Evolutionary conservation across 2,329 filamentous ascomycete genomes (phyloP).

Genomic region (Pseudogymnoascus sp.): DNA sequence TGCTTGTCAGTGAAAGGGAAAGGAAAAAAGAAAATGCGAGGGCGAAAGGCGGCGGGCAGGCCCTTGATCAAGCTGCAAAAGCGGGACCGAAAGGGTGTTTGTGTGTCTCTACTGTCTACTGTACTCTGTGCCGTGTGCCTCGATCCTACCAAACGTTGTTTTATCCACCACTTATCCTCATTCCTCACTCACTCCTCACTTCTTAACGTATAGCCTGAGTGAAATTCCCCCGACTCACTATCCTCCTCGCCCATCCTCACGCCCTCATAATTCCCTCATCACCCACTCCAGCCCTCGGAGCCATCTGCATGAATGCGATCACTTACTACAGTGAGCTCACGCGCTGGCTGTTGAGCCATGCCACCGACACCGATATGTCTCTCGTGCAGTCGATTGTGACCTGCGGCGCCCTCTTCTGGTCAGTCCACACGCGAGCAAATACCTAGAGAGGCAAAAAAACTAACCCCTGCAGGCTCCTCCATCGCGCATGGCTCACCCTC

Average conservation of each 20-base stretch:
- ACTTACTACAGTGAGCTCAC: slow-evolving; percentile 28
- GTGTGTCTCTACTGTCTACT: not conserved
- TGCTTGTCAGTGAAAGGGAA: not conserved
- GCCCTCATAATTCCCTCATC: not conserved
- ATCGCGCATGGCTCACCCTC: slow-evolving; percentile 80
- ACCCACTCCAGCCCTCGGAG: not conserved
- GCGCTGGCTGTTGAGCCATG: slow-evolving; percentile 31
- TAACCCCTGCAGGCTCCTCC: slow-evolving; percentile 58
- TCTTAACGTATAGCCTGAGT: not conserved
- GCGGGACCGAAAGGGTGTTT: slow-evolving; percentile 7
- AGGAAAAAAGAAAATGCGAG: slow-evolving; percentile 12
- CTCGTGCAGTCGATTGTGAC: slow-evolving; percentile 31
- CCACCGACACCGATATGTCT: slow-evolving; percentile 29
- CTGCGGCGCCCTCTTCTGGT: slow-evolving; percentile 30
- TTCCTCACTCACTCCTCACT: not conserved
- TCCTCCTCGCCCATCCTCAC: not conserved
- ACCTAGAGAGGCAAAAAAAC: not conserved
- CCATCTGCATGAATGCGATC: slow-evolving; percentile 30
- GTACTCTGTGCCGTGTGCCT: not conserved
- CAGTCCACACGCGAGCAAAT: slow-evolving; percentile 12
- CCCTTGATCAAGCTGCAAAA: slow-evolving; percentile 9
- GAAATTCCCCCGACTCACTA: not conserved
- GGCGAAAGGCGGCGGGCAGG: not conserved
- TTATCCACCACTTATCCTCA: slow-evolving; percentile 9
- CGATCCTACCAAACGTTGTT: not conserved